Evolutionary conservation across 2,329 filamentous ascomycete genomes (phyloP).

Genomic region (Tolypocladium album): DNA sequence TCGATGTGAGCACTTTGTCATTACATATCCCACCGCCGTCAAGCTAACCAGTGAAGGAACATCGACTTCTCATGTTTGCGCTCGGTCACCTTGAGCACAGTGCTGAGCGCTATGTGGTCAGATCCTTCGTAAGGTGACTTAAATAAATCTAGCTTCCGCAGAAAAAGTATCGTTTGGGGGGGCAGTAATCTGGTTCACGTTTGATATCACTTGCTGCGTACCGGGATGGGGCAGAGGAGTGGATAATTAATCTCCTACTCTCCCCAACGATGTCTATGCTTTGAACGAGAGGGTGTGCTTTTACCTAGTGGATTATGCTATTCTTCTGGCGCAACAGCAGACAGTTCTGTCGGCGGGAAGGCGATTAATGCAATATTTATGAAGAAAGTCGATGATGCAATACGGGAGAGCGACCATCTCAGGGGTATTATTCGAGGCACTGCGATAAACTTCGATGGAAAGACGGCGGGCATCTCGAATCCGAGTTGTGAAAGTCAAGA

Average conservation of each 20-base stretch:
- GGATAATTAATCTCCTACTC: slow-evolving; percentile 11
- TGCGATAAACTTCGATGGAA: slow-evolving; percentile 26
- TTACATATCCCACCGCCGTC: no score
- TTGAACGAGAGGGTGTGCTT: slow-evolving; percentile 5
- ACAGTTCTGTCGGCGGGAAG: slow-evolving; percentile 34
- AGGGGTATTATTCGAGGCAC: slow-evolving; percentile 15
- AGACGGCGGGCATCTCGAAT: slow-evolving; percentile 25
- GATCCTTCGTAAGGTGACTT: no score
- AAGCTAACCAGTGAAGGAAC: no score
- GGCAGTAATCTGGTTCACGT: no score
- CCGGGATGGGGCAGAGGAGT: no score
- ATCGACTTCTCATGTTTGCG: no score
- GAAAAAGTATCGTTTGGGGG: no score
- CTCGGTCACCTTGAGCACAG: no score
- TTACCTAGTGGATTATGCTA: slow-evolving; percentile 14
- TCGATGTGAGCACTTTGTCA: no score
- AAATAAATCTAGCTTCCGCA: no score
- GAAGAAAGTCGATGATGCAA: slow-evolving; percentile 29
- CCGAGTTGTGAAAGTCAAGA: slow-evolving; percentile 21
- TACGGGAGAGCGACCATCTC: slow-evolving; percentile 25
- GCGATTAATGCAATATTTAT: slow-evolving; percentile 21
- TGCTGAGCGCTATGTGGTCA: no score
- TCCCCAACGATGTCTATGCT: slow-evolving; percentile 6
- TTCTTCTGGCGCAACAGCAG: slow-evolving; percentile 16
- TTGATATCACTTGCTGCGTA: no score